A percentile compares a stretch with the other conserved stretches of the same genome.
Conservation (phyloP, 176 grass and related monocot species). For the Bonia amplexicaulis region DNA sequence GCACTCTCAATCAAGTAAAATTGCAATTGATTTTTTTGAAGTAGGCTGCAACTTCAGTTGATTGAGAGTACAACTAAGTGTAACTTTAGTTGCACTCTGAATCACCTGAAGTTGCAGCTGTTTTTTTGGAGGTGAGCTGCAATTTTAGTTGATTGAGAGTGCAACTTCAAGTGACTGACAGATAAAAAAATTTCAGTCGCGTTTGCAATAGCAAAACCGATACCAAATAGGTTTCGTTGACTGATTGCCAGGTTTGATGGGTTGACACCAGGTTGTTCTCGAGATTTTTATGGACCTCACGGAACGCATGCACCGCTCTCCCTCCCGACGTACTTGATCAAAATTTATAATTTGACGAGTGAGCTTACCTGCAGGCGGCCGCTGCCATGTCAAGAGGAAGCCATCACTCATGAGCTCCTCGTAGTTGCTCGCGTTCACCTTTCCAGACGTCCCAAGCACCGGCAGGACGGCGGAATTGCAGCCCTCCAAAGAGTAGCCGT, state of each 20-base stretch:
- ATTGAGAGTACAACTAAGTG: no score
- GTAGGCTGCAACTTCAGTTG: no score
- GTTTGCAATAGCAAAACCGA: no score
- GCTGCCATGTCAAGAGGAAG: constrained; percentile 26
- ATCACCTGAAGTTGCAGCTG: no score
- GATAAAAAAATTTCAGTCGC: no score
- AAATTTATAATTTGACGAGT: not conserved
- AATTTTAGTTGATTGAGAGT: no score
- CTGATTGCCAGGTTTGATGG: not conserved
- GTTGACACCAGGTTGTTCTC: not conserved
- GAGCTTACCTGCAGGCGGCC: not conserved
- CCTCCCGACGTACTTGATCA: not conserved
- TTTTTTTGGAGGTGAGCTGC: no score
- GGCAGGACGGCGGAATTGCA: not conserved
- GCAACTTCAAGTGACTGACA: no score
- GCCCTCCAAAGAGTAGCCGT: not conserved
- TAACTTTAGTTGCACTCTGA: no score
- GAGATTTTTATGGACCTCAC: not conserved
- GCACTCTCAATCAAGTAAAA: no score
- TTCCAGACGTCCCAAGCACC: fast-evolving
- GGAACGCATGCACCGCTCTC: not conserved
- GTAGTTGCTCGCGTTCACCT: not conserved
- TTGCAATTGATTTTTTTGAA: no score
- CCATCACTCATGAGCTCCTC: not conserved
- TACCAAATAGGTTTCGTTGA: not conserved